These are phyloP conservation scores for Pascua sp. DNA, from an alignment of 1,284 basidiomycete species.

Conservation along the genomic window DNA sequence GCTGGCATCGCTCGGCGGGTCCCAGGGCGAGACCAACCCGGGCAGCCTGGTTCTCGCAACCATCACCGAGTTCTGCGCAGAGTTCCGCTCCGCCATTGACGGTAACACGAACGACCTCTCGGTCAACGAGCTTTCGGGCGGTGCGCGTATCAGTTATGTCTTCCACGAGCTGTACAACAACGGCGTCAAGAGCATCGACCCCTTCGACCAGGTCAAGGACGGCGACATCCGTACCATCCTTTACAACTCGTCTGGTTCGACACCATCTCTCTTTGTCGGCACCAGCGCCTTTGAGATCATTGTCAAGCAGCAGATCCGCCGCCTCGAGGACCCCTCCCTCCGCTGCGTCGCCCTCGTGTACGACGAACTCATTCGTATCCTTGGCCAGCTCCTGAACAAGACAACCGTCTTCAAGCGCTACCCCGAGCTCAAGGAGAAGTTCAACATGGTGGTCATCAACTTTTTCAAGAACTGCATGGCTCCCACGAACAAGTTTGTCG, in stretches of 20 bases:
- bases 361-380: constrained; percentile 93
- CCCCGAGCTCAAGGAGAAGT: constrained; percentile 87
- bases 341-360: constrained; percentile 94
- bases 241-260: constrained; percentile 97
- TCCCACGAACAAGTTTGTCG: constrained; percentile 90
- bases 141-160: constrained; percentile 95
- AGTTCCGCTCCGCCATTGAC: constrained; percentile 94
- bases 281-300: constrained; percentile 96
- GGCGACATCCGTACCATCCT: constrained; percentile 92
- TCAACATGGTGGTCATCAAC: constrained; percentile 89
- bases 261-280: constrained; percentile 91
- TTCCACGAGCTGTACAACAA: constrained; percentile 98
- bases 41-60: constrained; percentile 86
- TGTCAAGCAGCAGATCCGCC: constrained; percentile 96
- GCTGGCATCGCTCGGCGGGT: constrained; percentile 77
- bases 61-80: constrained; percentile 95
- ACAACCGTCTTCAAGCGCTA: constrained; percentile 92
- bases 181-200: constrained; percentile 91
- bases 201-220: constrained; percentile 97
- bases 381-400: constrained; percentile 82
- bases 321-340: constrained; percentile 86
- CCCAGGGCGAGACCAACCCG: constrained; percentile 77
- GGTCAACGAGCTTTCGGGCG: constrained; percentile 91
- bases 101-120: constrained; percentile 94
- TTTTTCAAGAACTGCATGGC: constrained; percentile 93